These are phyloP conservation scores for Yarrowia bubula DNA, from an alignment of 805 yeast species.

Conservation along the genomic window DNA sequence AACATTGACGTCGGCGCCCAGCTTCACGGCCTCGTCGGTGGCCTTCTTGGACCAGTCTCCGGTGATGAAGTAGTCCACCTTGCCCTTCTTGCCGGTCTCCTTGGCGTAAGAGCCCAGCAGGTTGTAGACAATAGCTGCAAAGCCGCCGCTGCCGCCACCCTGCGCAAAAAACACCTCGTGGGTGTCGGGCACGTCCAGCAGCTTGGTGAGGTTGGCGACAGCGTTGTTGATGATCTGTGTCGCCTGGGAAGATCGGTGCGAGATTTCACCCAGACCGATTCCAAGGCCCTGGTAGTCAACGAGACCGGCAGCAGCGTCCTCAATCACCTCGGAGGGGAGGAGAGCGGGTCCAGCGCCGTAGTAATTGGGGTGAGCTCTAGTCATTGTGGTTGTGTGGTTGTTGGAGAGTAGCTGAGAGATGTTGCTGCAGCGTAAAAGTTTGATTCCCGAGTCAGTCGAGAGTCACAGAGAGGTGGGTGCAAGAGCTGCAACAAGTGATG, in stretches of 20 bases:
- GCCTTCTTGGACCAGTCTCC: slow-evolving; percentile 95
- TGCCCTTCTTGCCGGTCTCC: slow-evolving; percentile 71
- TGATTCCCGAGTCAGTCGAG: slow-evolving; percentile 14
- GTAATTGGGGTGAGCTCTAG: slow-evolving; percentile 43
- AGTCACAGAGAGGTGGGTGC: background rate
- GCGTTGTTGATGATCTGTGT: slow-evolving; percentile 72
- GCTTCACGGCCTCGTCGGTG: slow-evolving; percentile 77
- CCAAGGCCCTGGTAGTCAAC: slow-evolving; percentile 67
- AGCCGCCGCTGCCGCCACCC: slow-evolving; percentile 98
- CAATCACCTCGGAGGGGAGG: slow-evolving; percentile 77
- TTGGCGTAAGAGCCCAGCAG: slow-evolving; percentile 71
- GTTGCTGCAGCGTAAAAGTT: slow-evolving; percentile 3
- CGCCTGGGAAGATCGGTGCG: slow-evolving; percentile 90
- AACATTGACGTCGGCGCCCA: slow-evolving; percentile 71
- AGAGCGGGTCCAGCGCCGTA: slow-evolving; percentile 99
- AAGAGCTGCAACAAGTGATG: too few species aligned
- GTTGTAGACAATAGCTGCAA: slow-evolving; percentile 82
- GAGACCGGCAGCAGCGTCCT: slow-evolving; percentile 84
- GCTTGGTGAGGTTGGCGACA: slow-evolving; percentile 59
- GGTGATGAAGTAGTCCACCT: slow-evolving; percentile 82
- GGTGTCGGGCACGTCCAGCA: slow-evolving; percentile 79
- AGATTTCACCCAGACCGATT: slow-evolving; percentile 91
- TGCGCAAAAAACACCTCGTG: slow-evolving; percentile 94
- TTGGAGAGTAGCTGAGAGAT: background rate
- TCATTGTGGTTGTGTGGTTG: background rate